phyloP scores from a whole-genome alignment of 2,329 filamentous ascomycete genomes.

The Penicillium sp. region DNA sequence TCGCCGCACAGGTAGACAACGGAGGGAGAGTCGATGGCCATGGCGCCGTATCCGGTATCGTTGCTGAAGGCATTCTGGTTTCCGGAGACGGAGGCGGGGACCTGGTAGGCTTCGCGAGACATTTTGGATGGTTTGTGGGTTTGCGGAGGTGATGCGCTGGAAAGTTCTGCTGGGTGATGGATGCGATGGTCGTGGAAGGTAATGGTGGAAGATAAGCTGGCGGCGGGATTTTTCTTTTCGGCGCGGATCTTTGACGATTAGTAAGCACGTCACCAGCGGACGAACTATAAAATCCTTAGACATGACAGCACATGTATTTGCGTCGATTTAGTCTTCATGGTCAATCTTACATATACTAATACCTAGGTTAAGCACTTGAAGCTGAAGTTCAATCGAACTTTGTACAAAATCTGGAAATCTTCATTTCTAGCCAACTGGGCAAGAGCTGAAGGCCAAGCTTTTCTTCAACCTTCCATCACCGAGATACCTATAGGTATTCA shows the following conservation, averaged over 20 bases:
- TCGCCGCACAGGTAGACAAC: conserved; percentile 79
- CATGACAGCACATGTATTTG: not conserved
- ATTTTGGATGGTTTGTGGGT: conserved; percentile 36
- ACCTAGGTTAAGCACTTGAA: too few species aligned
- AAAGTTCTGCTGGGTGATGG: not conserved
- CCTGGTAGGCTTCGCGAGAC: conserved; percentile 77
- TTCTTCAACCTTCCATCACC: too few species aligned
- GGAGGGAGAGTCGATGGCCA: conserved; percentile 51
- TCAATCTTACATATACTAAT: not conserved
- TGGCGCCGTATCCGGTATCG: conserved; percentile 39
- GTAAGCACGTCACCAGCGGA: not conserved
- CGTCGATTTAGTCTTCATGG: not conserved
- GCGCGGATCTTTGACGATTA: not conserved
- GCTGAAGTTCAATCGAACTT: too few species aligned
- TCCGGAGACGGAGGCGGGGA: conserved; percentile 59
- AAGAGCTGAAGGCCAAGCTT: too few species aligned
- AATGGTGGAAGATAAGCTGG: not conserved
- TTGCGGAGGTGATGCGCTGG: not conserved
- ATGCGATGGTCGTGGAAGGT: not conserved
- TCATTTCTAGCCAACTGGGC: too few species aligned
- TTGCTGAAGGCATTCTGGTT: conserved; percentile 43
- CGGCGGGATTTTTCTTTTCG: not conserved
- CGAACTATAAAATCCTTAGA: not conserved
- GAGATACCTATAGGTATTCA: too few species aligned
- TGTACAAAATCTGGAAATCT: too few species aligned